Conservation (phyloP, 2,329 filamentous ascomycete genomes). For the Pestalotiopsis sp. region DNA sequence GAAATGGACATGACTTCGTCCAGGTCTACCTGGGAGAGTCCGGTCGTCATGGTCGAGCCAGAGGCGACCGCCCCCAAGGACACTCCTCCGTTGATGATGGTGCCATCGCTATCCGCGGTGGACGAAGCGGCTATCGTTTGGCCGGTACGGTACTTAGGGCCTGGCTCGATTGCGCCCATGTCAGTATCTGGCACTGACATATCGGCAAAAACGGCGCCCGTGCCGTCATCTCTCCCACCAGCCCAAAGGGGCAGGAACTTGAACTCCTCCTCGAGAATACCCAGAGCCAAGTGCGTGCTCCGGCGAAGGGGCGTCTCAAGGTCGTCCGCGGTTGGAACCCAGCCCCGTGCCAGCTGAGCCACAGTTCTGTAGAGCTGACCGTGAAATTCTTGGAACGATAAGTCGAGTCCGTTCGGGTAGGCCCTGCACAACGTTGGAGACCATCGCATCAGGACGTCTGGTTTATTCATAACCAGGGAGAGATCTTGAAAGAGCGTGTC, state of each 20-base stretch:
- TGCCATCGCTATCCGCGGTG: neutral
- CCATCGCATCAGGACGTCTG: neutral
- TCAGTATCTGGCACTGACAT: constrained; percentile 32
- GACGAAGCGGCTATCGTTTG: neutral
- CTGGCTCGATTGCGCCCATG: constrained; percentile 30
- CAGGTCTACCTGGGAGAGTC: neutral
- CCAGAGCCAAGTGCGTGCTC: constrained; percentile 51
- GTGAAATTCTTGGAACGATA: constrained; percentile 8
- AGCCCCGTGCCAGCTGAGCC: constrained; percentile 15
- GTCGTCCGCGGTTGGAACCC: constrained; percentile 26
- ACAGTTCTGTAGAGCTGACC: constrained; percentile 18
- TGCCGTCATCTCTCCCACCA: constrained; percentile 56
- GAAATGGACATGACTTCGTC: neutral
- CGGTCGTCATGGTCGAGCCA: neutral
- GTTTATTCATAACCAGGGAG: neutral
- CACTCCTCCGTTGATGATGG: neutral
- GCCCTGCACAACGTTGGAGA: neutral
- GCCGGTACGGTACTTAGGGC: constrained; percentile 33
- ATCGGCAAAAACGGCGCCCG: constrained; percentile 48
- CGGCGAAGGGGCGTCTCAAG: constrained; percentile 37
- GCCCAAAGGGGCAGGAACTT: constrained; percentile 69
- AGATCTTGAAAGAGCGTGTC: neutral
- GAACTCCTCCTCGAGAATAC: constrained; percentile 58
- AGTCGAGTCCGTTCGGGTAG: neutral
- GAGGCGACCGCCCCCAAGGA: neutral